A percentile compares a stretch with the other conserved stretches of the same genome.
These are phyloP conservation scores for Sporothrix schenckii DNA, from an alignment of 2,329 filamentous ascomycete genomes.

Conservation along the genomic window DNA sequence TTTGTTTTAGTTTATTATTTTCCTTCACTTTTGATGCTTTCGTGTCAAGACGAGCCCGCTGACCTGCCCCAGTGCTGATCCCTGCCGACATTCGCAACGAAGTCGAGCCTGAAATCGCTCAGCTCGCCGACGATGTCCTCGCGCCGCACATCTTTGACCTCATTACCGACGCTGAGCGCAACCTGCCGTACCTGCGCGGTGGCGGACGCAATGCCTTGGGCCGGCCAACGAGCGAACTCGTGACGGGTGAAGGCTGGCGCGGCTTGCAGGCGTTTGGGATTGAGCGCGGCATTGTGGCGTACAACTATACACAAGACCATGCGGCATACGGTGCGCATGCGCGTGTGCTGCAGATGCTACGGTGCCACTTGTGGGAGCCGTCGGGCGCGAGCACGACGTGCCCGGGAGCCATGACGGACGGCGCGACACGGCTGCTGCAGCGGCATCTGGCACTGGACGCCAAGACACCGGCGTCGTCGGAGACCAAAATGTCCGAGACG, in stretches of 20 bases:
- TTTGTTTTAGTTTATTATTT: background rate
- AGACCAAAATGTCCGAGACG: slow-evolving; percentile 35
- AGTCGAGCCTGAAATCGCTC: slow-evolving; percentile 50
- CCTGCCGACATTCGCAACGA: slow-evolving; percentile 46
- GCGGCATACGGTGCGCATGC: slow-evolving; percentile 54
- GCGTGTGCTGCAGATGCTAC: slow-evolving; percentile 62
- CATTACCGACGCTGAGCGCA: slow-evolving; percentile 66
- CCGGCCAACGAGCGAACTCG: slow-evolving; percentile 58
- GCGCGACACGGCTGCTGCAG: slow-evolving; percentile 57
- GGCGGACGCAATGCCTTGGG: slow-evolving; percentile 65
- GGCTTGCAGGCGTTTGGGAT: slow-evolving; percentile 62
- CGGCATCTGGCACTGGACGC: slow-evolving; percentile 46
- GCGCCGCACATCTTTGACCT: slow-evolving; percentile 58
- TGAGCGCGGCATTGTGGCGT: slow-evolving; percentile 60
- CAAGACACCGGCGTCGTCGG: background rate
- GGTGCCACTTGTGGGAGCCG: slow-evolving; percentile 60
- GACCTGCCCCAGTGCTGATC: slow-evolving; percentile 51
- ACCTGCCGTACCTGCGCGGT: slow-evolving; percentile 62
- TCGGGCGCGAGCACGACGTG: slow-evolving; percentile 65
- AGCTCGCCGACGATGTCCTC: slow-evolving; percentile 57
- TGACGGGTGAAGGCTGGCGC: slow-evolving; percentile 69
- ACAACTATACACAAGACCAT: slow-evolving; percentile 60
- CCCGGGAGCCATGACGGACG: slow-evolving; percentile 69
- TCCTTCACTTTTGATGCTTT: too few species aligned
- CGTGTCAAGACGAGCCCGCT: background rate